These are phyloP conservation scores for Hypoxylon sp. DNA, from an alignment of 2,329 filamentous ascomycete genomes.

Conservation along the genomic window DNA sequence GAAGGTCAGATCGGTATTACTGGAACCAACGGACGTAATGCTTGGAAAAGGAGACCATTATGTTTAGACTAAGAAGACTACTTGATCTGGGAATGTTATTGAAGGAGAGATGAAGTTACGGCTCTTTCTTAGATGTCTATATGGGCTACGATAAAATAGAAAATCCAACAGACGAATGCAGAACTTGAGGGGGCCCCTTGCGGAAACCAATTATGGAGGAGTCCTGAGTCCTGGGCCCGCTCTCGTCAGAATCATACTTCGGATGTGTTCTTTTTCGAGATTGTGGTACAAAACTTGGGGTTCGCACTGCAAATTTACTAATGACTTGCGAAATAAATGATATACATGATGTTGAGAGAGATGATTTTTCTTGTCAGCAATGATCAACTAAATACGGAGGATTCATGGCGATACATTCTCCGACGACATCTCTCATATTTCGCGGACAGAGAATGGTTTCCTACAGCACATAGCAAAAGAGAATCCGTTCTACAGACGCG, in stretches of 20 bases:
- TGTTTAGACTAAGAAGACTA: too few relatives aligned
- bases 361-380: neutral
- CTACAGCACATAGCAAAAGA: neutral
- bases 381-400: neutral
- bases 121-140: too few relatives aligned
- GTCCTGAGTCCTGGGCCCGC: neutral
- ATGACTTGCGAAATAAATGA: neutral
- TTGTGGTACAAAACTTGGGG: neutral
- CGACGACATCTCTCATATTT: neutral
- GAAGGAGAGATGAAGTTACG: too few relatives aligned
- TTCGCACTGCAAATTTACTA: neutral
- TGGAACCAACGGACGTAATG: too few relatives aligned
- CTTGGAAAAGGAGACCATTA: too few relatives aligned
- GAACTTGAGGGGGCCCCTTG: neutral
- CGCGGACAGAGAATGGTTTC: neutral
- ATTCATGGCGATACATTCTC: conserved; percentile 3
- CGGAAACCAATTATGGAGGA: conserved; percentile 1
- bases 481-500: neutral
- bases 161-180: too few relatives aligned
- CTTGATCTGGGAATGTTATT: too few relatives aligned
- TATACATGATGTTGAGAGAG: conserved; percentile 2
- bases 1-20: too few relatives aligned
- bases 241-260: neutral
- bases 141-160: too few relatives aligned
- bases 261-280: conserved; percentile 1